Evolutionary conservation across 148 eudicot species (phyloP).

Genomic region (Polygonum maritimum): DNA sequence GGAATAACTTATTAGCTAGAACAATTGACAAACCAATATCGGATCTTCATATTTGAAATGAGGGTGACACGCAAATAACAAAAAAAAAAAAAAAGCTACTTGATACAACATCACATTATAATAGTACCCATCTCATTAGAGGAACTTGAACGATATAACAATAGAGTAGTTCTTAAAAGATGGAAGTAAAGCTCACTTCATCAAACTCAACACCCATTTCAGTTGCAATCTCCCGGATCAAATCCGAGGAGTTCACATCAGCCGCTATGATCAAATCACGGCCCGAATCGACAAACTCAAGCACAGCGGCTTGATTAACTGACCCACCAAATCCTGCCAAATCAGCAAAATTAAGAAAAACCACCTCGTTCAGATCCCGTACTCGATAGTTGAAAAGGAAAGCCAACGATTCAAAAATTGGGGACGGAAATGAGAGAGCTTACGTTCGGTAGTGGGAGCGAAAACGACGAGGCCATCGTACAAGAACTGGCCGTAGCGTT

Average conservation of each 20-base stretch:
- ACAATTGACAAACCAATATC: neutral
- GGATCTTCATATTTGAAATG: neutral
- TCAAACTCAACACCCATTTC: slow-evolving; percentile 79
- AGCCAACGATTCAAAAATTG: neutral
- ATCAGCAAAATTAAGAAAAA: slow-evolving; percentile 3
- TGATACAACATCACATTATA: neutral
- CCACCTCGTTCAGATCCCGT: neutral
- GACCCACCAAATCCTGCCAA: slow-evolving; percentile 45
- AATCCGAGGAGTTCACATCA: slow-evolving; percentile 59
- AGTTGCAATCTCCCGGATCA: slow-evolving; percentile 57
- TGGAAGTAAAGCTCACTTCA: slow-evolving; percentile 27
- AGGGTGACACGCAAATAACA: neutral
- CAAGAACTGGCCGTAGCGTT: slow-evolving; percentile 41
- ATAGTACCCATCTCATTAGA: neutral
- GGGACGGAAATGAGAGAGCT: neutral
- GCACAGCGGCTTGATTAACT: slow-evolving; percentile 41
- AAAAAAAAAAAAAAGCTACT: neutral
- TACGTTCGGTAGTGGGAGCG: slow-evolving; percentile 39
- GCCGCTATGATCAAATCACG: slow-evolving; percentile 60
- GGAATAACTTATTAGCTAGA: neutral
- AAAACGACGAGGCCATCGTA: slow-evolving; percentile 49
- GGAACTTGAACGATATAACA: neutral
- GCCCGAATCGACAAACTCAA: slow-evolving; percentile 72
- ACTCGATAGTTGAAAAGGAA: neutral
- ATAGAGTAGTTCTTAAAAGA: neutral